A percentile compares a stretch with the other conserved stretches of the same genome.
Conservation (phyloP, 768 basidiomycete genomes). For the Mycena pura region DNA sequence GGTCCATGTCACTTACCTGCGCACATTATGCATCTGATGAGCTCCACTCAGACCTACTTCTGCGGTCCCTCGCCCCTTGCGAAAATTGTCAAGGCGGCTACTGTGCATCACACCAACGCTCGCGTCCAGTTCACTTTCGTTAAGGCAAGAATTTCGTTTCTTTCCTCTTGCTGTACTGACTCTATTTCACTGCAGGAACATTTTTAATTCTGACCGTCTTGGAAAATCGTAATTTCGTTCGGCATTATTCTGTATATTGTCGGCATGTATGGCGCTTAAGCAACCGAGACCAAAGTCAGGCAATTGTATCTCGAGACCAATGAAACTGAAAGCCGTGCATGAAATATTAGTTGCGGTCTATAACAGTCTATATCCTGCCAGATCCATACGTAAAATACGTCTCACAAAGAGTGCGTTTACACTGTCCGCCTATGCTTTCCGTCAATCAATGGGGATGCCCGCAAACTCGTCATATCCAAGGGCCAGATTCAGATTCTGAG, state of each 20-base stretch:
- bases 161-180: not conserved
- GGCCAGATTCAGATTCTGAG: conserved; percentile 87
- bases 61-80: conserved; percentile 86
- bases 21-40: not conserved
- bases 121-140: conserved; percentile 79
- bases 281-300: too few species aligned
- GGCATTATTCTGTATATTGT: too few species aligned
- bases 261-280: too few species aligned
- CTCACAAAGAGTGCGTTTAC: not conserved
- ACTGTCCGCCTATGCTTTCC: not conserved
- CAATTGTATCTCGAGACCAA: too few species aligned
- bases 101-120: conserved; percentile 57
- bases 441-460: conserved; percentile 64
- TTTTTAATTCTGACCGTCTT: conserved; percentile 18
- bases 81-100: conserved; percentile 77
- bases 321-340: too few species aligned
- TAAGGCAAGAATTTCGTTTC: conserved; percentile 55
- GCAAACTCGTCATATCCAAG: conserved; percentile 86
- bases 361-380: not conserved
- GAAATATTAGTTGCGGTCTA: not conserved
- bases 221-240: not conserved
- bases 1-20: conserved; percentile 35
- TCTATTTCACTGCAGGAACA: conserved; percentile 17
- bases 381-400: conserved; percentile 4
- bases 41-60: conserved; percentile 74